Evolutionary conservation across 164 flowering plant genomes (phyloP), one percentile per base, ranked within the genome.

Genomic region (Dillenia turbinata): DNA sequence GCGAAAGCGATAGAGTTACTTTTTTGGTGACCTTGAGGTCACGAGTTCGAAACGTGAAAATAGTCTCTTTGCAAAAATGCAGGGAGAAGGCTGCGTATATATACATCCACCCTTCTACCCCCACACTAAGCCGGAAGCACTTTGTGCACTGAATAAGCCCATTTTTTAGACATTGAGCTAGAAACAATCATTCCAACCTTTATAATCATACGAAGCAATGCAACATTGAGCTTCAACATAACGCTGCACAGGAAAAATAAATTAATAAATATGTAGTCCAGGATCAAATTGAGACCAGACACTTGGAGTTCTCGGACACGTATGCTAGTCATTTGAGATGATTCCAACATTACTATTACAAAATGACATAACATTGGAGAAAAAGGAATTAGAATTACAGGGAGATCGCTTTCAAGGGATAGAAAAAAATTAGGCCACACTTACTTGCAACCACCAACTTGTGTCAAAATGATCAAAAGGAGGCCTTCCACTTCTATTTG

Each of bases 201-300:
- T 94, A 73, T 91, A 89, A 70, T 91, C 97, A 80, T 91, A 86
- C 63, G 94, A 89, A 57, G 97, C 86, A 76, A 91, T 67, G 56
- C 89, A 91, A 79, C 97, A 94, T 49, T 83, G 93, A 47, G 96
- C 99, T 81, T 94, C 99, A 49, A 83, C 96, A 85, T 88, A 94
- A 45, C 93, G 89, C 99, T 94, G 90, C 85, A 87, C 50, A 65
- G 3, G 66, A 60, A 61, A 61, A 70, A 70, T 14, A 65, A 46
- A 40, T 44, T 17, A 49, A 16, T 54, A 9, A 47, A 59, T 14
- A 0, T 40, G 53, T 47, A 24, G 22, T 16, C 46, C 12, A 8
- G 43, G 17, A 57, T 33, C 1, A 52, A 8, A 48, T 47, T 19
- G 22, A 19, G 40, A 26, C 40, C 52, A 13, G 12, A 43, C 10